phyloP scores from a whole-genome alignment of 345 rosid genomes.

The Eucalyptus polyanthemos region DNA sequence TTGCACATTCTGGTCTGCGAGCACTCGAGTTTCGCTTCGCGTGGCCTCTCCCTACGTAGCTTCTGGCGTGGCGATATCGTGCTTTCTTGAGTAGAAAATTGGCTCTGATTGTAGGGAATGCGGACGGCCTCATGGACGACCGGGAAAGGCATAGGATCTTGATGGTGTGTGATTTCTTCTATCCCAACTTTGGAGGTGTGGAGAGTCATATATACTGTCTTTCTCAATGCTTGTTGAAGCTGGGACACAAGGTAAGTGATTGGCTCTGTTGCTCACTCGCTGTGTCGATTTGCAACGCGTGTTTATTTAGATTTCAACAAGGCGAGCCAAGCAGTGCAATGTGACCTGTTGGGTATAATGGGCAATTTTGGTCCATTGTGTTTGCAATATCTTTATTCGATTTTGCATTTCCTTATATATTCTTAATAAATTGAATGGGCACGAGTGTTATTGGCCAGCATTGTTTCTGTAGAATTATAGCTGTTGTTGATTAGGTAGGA shows the following conservation, averaged over 20 bases:
- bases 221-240: conserved; percentile 84
- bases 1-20: not conserved
- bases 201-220: conserved; percentile 88
- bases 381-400: not conserved
- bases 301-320: not conserved
- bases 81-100: not conserved
- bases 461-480: not conserved
- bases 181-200: conserved; percentile 94
- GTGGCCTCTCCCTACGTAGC: not conserved
- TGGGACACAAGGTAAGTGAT: conserved; percentile 76
- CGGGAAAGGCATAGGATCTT: conserved; percentile 46
- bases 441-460: not conserved
- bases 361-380: not conserved
- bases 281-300: not conserved
- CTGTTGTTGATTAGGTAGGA: not conserved
- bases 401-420: not conserved
- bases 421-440: not conserved
- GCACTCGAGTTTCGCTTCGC: not conserved
- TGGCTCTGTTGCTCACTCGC: not conserved
- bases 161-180: conserved; percentile 97
- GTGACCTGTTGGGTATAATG: not conserved
- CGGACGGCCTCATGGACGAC: conserved; percentile 26
- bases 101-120: conserved; percentile 11
- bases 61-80: not conserved
- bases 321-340: not conserved